Evolutionary conservation across 2,329 filamentous ascomycete genomes (phyloP).

Genomic region (Sporothrix curviconia): DNA sequence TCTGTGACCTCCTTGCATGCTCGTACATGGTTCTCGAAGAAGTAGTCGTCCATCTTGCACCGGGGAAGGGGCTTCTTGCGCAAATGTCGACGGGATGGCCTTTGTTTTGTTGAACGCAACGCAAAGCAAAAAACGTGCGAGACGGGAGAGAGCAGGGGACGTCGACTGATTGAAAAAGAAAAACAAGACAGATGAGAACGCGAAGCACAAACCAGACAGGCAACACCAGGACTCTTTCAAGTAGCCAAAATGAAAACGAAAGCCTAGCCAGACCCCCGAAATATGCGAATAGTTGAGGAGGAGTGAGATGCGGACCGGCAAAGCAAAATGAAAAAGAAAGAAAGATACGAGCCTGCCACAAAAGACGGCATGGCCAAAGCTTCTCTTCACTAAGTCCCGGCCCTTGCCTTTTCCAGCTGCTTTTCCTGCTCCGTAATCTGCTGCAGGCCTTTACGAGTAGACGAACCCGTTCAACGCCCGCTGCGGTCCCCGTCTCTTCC

Average conservation of each 20-base stretch:
- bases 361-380: conserved; percentile 3
- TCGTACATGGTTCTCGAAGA: conserved; percentile 44
- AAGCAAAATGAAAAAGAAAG: neutral
- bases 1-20: conserved; percentile 45
- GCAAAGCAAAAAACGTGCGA: neutral
- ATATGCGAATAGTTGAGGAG: neutral
- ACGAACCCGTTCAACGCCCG: neutral
- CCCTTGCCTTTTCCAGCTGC: neutral
- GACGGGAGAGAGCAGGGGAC: neutral
- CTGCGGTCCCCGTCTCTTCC: neutral
- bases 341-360: neutral
- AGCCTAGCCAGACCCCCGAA: neutral
- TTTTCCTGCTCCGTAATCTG: neutral
- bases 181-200: neutral
- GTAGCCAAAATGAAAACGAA: neutral
- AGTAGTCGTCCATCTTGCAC: conserved; percentile 53
- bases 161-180: neutral
- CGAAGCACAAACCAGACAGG: neutral
- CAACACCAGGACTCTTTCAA: too few relatives aligned
- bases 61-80: too few relatives aligned
- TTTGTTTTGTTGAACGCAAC: neutral
- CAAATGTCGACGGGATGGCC: neutral
- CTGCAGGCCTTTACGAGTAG: neutral
- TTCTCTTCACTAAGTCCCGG: neutral
- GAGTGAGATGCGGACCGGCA: neutral